These are phyloP conservation scores for Juglanconis oblonga DNA, from an alignment of 2,329 filamentous ascomycete genomes.

Conservation along the genomic window DNA sequence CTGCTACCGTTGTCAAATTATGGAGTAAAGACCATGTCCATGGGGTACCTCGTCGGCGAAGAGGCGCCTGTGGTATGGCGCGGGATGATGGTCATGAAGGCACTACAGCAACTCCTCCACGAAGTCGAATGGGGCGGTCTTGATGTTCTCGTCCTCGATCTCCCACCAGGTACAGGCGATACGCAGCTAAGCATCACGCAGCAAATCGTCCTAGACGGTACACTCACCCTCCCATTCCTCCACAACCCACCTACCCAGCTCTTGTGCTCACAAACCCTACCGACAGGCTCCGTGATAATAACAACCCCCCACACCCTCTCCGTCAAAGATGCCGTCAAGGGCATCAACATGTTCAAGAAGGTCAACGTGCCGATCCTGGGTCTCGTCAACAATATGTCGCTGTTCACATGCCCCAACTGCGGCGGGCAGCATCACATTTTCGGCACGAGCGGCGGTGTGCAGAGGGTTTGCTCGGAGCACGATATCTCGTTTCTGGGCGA, in stretches of 20 bases:
- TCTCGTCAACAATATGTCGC: constrained; percentile 88
- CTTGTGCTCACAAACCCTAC: constrained; percentile 5
- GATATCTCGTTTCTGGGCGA: constrained; percentile 81
- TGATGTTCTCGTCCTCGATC: constrained; percentile 83
- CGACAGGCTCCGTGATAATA: constrained; percentile 72
- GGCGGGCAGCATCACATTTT: constrained; percentile 73
- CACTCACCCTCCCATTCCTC: constrained; percentile 22
- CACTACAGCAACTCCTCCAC: constrained; percentile 89
- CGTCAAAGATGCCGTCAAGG: constrained; percentile 86
- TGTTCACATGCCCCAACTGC: constrained; percentile 79
- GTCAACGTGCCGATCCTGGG: constrained; percentile 79
- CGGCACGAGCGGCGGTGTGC: constrained; percentile 63
- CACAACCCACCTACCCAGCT: not conserved
- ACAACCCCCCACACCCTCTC: constrained; percentile 93
- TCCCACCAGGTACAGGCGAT: constrained; percentile 93
- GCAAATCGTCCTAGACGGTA: constrained; percentile 83
- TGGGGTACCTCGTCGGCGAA: constrained; percentile 86
- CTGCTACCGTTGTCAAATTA: constrained; percentile 89
- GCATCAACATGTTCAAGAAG: constrained; percentile 88
- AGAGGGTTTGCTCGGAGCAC: constrained; percentile 66
- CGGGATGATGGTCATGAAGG: constrained; percentile 96
- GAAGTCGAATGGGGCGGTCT: constrained; percentile 91
- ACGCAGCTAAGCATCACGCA: constrained; percentile 97
- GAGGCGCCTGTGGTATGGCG: constrained; percentile 88
- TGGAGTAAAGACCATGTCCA: constrained; percentile 96